These are phyloP conservation scores for Nicotiana undulata DNA, from an alignment of 257 asterid species.

Conservation along the genomic window DNA sequence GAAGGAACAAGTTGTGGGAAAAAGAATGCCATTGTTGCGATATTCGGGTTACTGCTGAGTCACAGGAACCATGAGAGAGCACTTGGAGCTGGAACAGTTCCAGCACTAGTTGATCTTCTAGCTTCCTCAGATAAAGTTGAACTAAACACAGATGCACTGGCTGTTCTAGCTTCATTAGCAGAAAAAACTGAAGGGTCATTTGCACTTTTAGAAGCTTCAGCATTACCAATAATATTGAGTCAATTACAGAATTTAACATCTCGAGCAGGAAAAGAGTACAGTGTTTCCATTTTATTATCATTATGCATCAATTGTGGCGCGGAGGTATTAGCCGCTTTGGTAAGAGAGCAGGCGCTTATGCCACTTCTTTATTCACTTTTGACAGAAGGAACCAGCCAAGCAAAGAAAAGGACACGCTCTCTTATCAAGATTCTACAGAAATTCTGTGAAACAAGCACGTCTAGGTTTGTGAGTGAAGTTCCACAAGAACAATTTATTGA, in stretches of 20 bases:
- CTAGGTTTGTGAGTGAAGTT: slow-evolving; percentile 24
- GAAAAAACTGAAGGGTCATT: slow-evolving; percentile 42
- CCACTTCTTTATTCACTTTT: slow-evolving; percentile 36
- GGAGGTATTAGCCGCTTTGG: slow-evolving; percentile 35
- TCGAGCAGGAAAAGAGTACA: slow-evolving; percentile 48
- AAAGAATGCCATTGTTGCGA: slow-evolving; percentile 57
- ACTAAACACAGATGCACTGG: slow-evolving; percentile 41
- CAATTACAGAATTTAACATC: slow-evolving; percentile 25
- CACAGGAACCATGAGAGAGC: slow-evolving; percentile 37
- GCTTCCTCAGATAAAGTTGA: slow-evolving; percentile 39
- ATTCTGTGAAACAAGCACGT: slow-evolving; percentile 37
- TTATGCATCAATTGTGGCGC: slow-evolving; percentile 53
- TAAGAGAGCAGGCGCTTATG: slow-evolving; percentile 46
- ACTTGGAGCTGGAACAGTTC: slow-evolving; percentile 34
- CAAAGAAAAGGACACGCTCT: slow-evolving; percentile 45
- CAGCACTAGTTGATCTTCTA: slow-evolving; percentile 25
- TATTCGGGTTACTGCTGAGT: slow-evolving; percentile 42
- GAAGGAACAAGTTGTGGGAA: slow-evolving; percentile 52
- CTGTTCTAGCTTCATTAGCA: slow-evolving; percentile 49
- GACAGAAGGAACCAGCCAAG: slow-evolving; percentile 54
- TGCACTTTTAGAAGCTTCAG: slow-evolving; percentile 28
- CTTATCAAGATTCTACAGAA: slow-evolving; percentile 53
- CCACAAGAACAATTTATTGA: slow-evolving; percentile 34
- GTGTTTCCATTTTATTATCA: slow-evolving; percentile 48
- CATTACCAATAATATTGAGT: slow-evolving; percentile 18